Conservation (phyloP, 2,329 filamentous ascomycete species). For the Phaeoacremonium minimum region DNA sequence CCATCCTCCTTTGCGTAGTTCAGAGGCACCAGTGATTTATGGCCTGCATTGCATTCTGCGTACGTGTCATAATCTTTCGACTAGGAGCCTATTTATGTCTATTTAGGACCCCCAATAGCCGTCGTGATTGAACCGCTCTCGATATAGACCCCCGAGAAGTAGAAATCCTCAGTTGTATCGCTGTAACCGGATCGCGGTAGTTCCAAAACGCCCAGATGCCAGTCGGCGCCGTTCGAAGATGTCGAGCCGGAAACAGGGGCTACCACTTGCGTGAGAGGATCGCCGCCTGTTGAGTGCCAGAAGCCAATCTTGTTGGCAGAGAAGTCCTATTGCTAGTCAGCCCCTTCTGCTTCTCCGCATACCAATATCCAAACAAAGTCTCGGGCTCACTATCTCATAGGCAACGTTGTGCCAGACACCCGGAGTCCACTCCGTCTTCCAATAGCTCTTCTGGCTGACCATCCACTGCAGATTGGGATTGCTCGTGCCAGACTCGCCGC, state of each 20-base stretch:
- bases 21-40: too few relatives aligned
- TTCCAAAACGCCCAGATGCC: slow-evolving; percentile 68
- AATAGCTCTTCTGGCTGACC: slow-evolving; percentile 55
- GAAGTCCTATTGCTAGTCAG: slow-evolving; percentile 46
- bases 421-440: slow-evolving; percentile 57
- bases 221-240: slow-evolving; percentile 65
- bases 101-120: not conserved
- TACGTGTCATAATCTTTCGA: too few relatives aligned
- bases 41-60: too few relatives aligned
- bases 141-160: slow-evolving; percentile 68
- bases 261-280: slow-evolving; percentile 52
- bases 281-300: slow-evolving; percentile 64
- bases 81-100: too few relatives aligned
- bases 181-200: slow-evolving; percentile 53
- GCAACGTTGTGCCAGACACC: slow-evolving; percentile 72
- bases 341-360: not conserved
- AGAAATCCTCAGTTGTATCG: slow-evolving; percentile 60
- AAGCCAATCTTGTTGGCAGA: slow-evolving; percentile 56
- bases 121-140: slow-evolving; percentile 43
- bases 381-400: slow-evolving; percentile 56
- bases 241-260: slow-evolving; percentile 56
- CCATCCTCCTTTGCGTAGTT: too few relatives aligned
- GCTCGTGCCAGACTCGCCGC: slow-evolving; percentile 36
- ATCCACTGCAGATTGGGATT: slow-evolving; percentile 60
- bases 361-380: too few relatives aligned